A percentile compares a stretch with the other conserved stretches of the same genome.
phyloP scores from a whole-genome alignment of 495 filamentous ascomycete genomes.

The Aspergillus incahuasiensis region DNA sequence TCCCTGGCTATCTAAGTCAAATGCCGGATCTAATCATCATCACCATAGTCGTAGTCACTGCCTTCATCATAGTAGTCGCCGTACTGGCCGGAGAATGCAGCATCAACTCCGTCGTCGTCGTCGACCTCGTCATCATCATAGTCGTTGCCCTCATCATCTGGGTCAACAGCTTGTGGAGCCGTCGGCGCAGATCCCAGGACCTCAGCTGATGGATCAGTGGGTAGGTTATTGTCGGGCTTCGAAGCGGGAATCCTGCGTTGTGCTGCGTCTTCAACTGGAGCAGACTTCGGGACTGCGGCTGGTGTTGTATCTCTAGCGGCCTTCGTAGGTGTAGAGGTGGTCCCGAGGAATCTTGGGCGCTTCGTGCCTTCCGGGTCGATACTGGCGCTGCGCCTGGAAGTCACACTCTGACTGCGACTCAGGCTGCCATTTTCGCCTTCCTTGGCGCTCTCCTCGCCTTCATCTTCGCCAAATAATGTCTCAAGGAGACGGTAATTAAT shows the following conservation, averaged over 20 bases:
- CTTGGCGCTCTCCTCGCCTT: conserved; percentile 21
- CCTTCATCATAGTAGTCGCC: conserved; percentile 32
- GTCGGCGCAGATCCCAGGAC: conserved; percentile 19
- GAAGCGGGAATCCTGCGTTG: background rate
- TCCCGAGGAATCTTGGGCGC: conserved; percentile 16
- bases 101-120: conserved; percentile 34
- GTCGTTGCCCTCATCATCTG: conserved; percentile 17
- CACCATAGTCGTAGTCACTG: conserved; percentile 32
- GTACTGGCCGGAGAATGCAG: conserved; percentile 38
- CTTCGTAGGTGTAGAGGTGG: conserved; percentile 18
- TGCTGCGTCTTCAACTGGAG: conserved; percentile 7
- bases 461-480: conserved; percentile 36
- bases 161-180: conserved; percentile 17
- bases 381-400: conserved; percentile 36
- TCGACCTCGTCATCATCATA: conserved; percentile 35
- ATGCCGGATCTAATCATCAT: conserved; percentile 27
- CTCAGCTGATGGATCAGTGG: conserved; percentile 19
- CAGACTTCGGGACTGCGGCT: conserved; percentile 11
- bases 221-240: conserved; percentile 1
- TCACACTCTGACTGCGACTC: conserved; percentile 38
- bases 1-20: conserved; percentile 3
- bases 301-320: conserved; percentile 20
- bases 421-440: conserved; percentile 33
- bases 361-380: conserved; percentile 27
- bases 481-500: conserved; percentile 77